Evolutionary conservation across 768 basidiomycete genomes (phyloP).

Genomic region (Xerocomus spinulosus): DNA sequence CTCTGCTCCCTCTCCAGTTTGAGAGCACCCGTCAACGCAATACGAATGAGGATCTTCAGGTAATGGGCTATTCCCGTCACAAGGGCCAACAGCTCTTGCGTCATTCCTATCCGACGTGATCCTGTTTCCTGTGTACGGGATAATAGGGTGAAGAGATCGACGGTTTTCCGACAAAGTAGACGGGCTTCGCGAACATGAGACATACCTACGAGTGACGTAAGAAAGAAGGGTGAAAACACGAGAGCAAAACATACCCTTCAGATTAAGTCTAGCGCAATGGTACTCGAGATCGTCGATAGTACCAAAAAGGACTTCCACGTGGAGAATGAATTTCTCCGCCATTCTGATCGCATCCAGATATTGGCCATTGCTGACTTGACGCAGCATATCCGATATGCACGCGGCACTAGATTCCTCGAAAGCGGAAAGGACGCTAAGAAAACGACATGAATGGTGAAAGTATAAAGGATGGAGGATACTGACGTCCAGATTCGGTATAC

Average conservation of each 20-base stretch:
- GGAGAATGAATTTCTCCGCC: conserved; percentile 98
- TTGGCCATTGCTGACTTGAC: conserved; percentile 94
- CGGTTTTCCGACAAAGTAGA: conserved; percentile 97
- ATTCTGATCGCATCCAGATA: conserved; percentile 96
- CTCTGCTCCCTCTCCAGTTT: conserved; percentile 91
- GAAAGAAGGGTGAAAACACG: conserved; percentile 2
- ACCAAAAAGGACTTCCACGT: conserved; percentile 96
- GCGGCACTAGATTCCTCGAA: conserved; percentile 99
- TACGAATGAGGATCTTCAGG: conserved; percentile 98
- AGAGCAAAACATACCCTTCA: conserved; percentile 65
- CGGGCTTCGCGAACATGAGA: conserved; percentile 97
- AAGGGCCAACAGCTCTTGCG: conserved; percentile 91
- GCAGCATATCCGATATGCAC: conserved; percentile 97
- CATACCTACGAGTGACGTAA: conserved; percentile 60
- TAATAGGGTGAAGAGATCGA: conserved; percentile 93
- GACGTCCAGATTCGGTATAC: conserved; percentile 99
- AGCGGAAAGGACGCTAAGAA: conserved; percentile 78
- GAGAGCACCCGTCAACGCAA: conserved; percentile 91
- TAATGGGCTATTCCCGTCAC: conserved; percentile 99
- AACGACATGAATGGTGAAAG: conserved; percentile 6
- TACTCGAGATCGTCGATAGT: conserved; percentile 95
- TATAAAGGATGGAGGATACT: conserved; percentile 28
- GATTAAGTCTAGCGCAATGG: conserved; percentile 70
- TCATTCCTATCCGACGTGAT: conserved; percentile 89
- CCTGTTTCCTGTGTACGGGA: conserved; percentile 95